These are phyloP conservation scores for Spergularia azorica DNA, from an alignment of 179 eudicot species.

Conservation along the genomic window DNA sequence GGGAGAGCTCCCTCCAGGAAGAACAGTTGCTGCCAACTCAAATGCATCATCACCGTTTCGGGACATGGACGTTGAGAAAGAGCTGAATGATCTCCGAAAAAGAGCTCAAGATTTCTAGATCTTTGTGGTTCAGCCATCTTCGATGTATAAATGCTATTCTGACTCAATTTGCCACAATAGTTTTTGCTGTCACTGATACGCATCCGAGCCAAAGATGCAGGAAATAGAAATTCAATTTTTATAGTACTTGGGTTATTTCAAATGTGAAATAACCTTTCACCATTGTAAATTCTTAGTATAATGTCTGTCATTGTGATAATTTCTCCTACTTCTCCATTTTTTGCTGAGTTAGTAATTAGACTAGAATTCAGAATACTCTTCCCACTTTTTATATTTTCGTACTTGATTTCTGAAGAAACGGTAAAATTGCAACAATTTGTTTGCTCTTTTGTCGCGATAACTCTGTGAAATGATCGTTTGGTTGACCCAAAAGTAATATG, in stretches of 20 bases:
- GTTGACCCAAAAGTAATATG: too few species aligned
- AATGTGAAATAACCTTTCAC: constrained; percentile 14
- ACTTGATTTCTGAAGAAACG: too few species aligned
- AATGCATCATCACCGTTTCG: constrained; percentile 50
- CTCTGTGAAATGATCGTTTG: too few species aligned
- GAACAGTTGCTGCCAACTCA: constrained; percentile 51
- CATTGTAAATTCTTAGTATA: constrained; percentile 10
- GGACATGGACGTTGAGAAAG: constrained; percentile 75
- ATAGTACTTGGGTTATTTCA: background rate
- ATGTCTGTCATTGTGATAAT: too few species aligned
- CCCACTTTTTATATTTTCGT: too few species aligned
- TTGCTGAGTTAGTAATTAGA: too few species aligned
- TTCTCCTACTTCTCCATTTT: too few species aligned
- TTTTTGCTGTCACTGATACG: constrained; percentile 17
- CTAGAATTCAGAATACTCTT: too few species aligned
- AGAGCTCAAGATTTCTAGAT: constrained; percentile 64
- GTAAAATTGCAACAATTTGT: too few species aligned
- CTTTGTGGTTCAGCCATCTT: background rate
- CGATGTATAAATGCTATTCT: constrained; percentile 19
- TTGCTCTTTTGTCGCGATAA: too few species aligned
- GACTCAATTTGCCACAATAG: background rate
- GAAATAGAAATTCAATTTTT: constrained; percentile 6
- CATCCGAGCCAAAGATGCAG: constrained; percentile 18
- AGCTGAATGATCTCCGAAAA: constrained; percentile 71
- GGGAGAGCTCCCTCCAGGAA: constrained; percentile 94